Percentiles rank a stretch among this genome's conserved stretches.
Evolutionary conservation across 2,329 filamentous ascomycete species (phyloP).

Genomic region (Paecilomyces variotii): DNA sequence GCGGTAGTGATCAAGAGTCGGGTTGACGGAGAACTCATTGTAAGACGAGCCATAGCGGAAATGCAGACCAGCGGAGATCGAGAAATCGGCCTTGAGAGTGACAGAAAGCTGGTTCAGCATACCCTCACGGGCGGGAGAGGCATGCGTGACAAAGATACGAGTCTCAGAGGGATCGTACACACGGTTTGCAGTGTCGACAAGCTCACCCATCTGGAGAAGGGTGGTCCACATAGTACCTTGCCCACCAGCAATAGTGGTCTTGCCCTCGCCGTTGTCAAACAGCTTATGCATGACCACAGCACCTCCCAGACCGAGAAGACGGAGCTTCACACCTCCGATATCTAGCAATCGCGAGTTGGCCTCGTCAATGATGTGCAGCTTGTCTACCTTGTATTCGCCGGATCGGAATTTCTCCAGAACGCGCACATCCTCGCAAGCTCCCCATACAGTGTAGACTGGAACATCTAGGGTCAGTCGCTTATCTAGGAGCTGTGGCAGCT

Average conservation of each 20-base stretch:
- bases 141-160: conserved; percentile 91
- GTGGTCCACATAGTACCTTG: conserved; percentile 99
- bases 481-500: conserved; percentile 80
- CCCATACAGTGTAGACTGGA: conserved; percentile 98
- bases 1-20: conserved; percentile 93
- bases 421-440: conserved; percentile 94
- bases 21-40: conserved; percentile 99
- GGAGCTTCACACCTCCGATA: conserved; percentile 89
- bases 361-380: conserved; percentile 97
- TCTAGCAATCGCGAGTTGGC: conserved; percentile 92
- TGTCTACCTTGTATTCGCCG: conserved; percentile 94
- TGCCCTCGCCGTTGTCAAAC: conserved; percentile 95
- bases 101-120: conserved; percentile 97
- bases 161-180: conserved; percentile 98
- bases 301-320: conserved; percentile 84
- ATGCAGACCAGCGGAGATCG: conserved; percentile 91
- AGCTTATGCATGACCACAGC: conserved; percentile 99
- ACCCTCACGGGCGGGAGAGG: conserved; percentile 90
- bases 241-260: conserved; percentile 94
- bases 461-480: conserved; percentile 88
- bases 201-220: conserved; percentile 91
- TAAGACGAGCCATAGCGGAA: conserved; percentile 99
- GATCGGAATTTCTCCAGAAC: conserved; percentile 96
- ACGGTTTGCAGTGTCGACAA: conserved; percentile 94
- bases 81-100: conserved; percentile 95